These are phyloP conservation scores for Leccinum variicolor DNA, from an alignment of 768 basidiomycete genomes.

Conservation along the genomic window DNA sequence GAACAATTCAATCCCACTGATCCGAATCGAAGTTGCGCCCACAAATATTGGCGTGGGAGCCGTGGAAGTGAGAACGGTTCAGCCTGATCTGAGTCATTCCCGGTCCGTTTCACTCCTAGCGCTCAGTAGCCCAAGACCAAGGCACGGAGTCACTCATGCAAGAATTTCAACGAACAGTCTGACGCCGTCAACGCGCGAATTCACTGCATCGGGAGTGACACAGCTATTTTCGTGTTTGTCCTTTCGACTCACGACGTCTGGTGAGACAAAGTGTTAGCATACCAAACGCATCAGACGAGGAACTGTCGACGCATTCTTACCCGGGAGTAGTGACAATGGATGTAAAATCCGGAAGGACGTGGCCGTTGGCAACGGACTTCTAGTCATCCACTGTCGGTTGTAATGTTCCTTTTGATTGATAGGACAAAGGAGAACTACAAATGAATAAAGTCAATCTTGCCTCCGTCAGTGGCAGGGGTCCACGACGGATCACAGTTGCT, in stretches of 20 bases:
- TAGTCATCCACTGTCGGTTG: too few species aligned
- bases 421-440: not conserved
- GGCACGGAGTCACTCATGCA: not conserved
- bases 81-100: not conserved
- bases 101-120: not conserved
- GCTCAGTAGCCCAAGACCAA: too few species aligned
- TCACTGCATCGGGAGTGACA: not conserved
- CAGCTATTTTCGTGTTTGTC: not conserved
- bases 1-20: not conserved
- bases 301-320: not conserved
- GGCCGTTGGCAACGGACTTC: too few species aligned
- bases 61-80: not conserved
- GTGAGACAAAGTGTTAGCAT: too few species aligned
- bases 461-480: not conserved
- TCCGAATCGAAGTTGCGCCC: not conserved
- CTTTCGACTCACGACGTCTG: too few species aligned
- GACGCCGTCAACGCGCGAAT: too few species aligned
- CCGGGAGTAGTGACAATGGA: too few species aligned
- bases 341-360: too few species aligned
- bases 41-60: not conserved
- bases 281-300: too few species aligned
- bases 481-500: not conserved
- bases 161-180: not conserved
- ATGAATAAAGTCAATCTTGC: not conserved
- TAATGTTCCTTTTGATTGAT: too few species aligned